Base-by-base conservation (phyloP, 257 asterid genomes). In the Paraleonurus japonicus region DNA sequence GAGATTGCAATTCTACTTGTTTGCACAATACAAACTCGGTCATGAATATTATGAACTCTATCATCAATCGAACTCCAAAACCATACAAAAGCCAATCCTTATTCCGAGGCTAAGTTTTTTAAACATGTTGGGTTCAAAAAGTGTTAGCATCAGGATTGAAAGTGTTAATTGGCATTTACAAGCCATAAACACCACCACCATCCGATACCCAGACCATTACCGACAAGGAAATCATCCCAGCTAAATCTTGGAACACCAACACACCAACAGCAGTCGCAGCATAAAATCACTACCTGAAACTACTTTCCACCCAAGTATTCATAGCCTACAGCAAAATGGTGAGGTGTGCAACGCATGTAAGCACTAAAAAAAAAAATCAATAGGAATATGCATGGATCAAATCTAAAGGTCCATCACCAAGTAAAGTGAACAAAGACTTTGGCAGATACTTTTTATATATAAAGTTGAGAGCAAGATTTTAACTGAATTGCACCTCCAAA, bases 141-240 rank as follows among this genome's bases (percentile, higher is more conserved):
- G 17, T 43, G 19, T 51, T 19, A 51, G 26, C 58, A 17, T 5
- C 58, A 51, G 17, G 53, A 11, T 47, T 47, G 54, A 47, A 17
- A 8, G 27, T 51, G 41, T 26, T 26, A 61, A 54, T 4, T 24
- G 59, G 61, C 32, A 73, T 41, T 4, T 32, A 67, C 58, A 57
- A 43, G 39, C 20, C 12, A 12, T 19, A 0, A 51, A 35, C 1
- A 8, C 10, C 15, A 24, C 59, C 43, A 8, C 55, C 41, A 6
- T 3, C 70, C n/a, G 2, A 24, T 16, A 26, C 70, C 35, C 16
- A 39, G 70, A 13, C 53, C 33, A 63, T 37, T 64, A 12, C 7
- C 20, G 4, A 64, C 70, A 65, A 41, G 57, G 39, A 16, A 65
- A 64, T 65, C 58, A 65, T 13, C 70, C 19, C 41, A 0, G 33